Conservation (phyloP, 371 early-diverging fungal species). For the Rhizomucor pusillus region DNA sequence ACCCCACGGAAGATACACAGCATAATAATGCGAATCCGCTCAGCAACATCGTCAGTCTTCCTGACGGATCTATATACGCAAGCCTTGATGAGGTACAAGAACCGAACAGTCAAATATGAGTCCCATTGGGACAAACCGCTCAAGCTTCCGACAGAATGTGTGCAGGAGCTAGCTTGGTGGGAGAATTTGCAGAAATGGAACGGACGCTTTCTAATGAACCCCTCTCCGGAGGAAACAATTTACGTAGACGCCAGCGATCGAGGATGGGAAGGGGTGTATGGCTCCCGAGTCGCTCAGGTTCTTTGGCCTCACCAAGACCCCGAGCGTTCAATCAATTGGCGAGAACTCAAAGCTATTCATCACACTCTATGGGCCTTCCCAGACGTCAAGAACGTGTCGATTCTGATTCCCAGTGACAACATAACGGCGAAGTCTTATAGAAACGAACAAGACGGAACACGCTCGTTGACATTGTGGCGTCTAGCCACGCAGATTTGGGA, state of each 20-base stretch:
- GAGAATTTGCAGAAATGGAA: slow-evolving; percentile 12
- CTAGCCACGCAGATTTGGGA: slow-evolving; percentile 22
- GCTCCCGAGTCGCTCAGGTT: too few relatives aligned
- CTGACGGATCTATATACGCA: slow-evolving; percentile 15
- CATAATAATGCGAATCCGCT: slow-evolving; percentile 22
- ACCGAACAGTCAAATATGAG: background rate
- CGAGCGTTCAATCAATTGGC: slow-evolving; percentile 20
- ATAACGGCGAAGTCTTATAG: slow-evolving; percentile 20
- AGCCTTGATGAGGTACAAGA: slow-evolving; percentile 8
- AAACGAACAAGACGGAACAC: slow-evolving; percentile 28
- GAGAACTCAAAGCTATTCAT: slow-evolving; percentile 18
- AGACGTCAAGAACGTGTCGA: slow-evolving; percentile 2
- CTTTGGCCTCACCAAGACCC: too few relatives aligned
- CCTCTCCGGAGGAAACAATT: slow-evolving; percentile 2
- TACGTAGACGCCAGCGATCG: slow-evolving; percentile 22
- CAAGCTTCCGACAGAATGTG: slow-evolving; percentile 4
- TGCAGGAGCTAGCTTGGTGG: slow-evolving; percentile 16
- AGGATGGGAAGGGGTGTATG: slow-evolving; percentile 14
- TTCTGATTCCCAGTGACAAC: slow-evolving; percentile 29
- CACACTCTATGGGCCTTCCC: slow-evolving; percentile 13
- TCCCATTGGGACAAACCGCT: background rate
- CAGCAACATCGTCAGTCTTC: slow-evolving; percentile 23
- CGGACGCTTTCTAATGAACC: slow-evolving; percentile 7
- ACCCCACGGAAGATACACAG: slow-evolving; percentile 14
- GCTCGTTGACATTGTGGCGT: slow-evolving; percentile 13